Base-by-base conservation (phyloP, 306 rosid genomes). In the Cicer chorassanicum region DNA sequence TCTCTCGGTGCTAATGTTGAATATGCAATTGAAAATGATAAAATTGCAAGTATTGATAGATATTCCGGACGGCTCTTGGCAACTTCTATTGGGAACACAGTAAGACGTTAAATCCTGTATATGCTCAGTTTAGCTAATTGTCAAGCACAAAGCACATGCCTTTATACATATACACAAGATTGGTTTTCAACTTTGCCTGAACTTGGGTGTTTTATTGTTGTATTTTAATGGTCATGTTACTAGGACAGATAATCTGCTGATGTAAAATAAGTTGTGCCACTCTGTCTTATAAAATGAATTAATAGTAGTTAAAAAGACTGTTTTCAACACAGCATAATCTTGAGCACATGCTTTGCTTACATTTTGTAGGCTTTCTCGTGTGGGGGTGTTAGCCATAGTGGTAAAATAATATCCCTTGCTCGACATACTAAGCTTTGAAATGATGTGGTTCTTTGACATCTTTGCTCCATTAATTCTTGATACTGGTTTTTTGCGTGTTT, bases 21-120 rank as follows among this genome's bases (percentile, higher is more conserved):
- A 79, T 93, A 83, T 85, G 86, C 72, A 7, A 85, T 90, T 75
- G 83, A 78, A 81, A 88, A 87, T 67, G 89, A 83, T 78, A 84
- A 79, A 65, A 82, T 91, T 83, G 96, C 91, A 13, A 83, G 70
- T 68, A 78, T 93, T 65, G 89, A 93, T 68, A 81, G 85, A 83
- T 83, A 87, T 80, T 87, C 92, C 10, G 97, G 97, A 73, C 82
- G 82, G 67, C 82, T 93, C 40, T 83, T 81, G 42, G 96, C 96
- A 54, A 73, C 73, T 74, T 87, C 91, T 62, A 70, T 79, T 45
- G 98, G 98, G 65, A 93, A 93, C 80, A 74, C 89, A 14, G 98
- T 92, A 89, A 86, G 94, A 82, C 73, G 79, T 78, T 80, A 77
- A 83, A 38, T 49, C 48, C 67, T 74, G 21, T 7, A 61, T 80